phyloP scores from a whole-genome alignment of 805 yeast genomes.

The Candida boleticola region DNA sequence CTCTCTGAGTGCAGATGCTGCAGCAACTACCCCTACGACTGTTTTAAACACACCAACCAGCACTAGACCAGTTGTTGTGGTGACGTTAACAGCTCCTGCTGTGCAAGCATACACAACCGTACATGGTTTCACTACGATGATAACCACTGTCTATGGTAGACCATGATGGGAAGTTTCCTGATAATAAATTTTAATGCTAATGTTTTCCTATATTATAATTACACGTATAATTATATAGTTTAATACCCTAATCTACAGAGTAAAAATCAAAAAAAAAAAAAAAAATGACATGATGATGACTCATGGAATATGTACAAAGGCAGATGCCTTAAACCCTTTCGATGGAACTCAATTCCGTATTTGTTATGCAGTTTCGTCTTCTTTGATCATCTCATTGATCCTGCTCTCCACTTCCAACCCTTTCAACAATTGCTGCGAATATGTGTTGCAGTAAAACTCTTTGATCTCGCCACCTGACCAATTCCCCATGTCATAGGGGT shows the following conservation, averaged over 20 bases:
- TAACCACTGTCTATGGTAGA: background rate
- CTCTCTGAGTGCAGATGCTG: too few relatives aligned
- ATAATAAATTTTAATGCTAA: too few relatives aligned
- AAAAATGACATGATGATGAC: background rate
- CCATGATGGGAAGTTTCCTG: background rate
- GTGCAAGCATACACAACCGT: background rate
- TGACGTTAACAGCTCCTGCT: background rate
- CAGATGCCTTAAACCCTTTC: background rate
- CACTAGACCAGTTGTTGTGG: too few relatives aligned
- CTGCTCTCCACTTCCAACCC: constrained; percentile 29
- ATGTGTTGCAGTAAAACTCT: background rate
- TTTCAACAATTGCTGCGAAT: constrained; percentile 16
- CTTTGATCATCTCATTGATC: constrained; percentile 11
- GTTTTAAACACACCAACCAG: background rate
- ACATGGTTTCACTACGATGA: background rate
- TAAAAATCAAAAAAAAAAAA: background rate
- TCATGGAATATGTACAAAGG: too few relatives aligned
- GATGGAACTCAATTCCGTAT: background rate
- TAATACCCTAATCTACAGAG: too few relatives aligned
- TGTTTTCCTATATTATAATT: too few relatives aligned
- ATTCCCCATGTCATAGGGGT: constrained; percentile 30
- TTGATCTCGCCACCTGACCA: constrained; percentile 39
- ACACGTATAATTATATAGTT: too few relatives aligned
- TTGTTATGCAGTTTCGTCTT: background rate
- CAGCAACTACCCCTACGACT: constrained; percentile 4